These are phyloP conservation scores for Letharia lupina DNA, from an alignment of 495 filamentous ascomycete species.

Conservation along the genomic window DNA sequence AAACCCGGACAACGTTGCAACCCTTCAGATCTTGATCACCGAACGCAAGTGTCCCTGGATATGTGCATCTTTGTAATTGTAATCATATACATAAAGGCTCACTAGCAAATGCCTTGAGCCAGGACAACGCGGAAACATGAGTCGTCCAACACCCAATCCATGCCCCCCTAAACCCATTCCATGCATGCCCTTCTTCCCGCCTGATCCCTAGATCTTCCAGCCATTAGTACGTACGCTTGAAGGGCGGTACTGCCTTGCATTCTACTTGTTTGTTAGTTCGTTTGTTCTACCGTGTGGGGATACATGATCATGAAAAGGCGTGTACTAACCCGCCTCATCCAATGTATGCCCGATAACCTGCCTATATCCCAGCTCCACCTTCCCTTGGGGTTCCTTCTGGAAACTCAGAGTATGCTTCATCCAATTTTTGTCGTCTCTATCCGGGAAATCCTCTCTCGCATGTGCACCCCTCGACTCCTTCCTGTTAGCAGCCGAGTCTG, in stretches of 20 bases:
- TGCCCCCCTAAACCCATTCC: background rate
- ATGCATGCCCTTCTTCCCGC: background rate
- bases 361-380: conserved; percentile 70
- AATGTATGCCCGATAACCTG: conserved; percentile 67
- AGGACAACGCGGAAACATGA: background rate
- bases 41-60: background rate
- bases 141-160: background rate
- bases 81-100: conserved; percentile 14
- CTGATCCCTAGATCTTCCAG: background rate
- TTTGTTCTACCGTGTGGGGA: background rate
- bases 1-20: background rate
- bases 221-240: conserved; percentile 26
- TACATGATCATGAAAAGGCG: background rate
- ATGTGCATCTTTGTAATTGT: conserved; percentile 9
- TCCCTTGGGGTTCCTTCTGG: conserved; percentile 80
- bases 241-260: conserved; percentile 22
- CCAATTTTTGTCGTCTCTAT: conserved; percentile 89
- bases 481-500: conserved; percentile 71
- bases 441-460: conserved; percentile 89
- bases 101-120: background rate
- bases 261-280: background rate
- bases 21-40: background rate
- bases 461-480: conserved; percentile 94
- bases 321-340: conserved; percentile 71
- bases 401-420: conserved; percentile 97